Base-by-base conservation (phyloP, 495 filamentous ascomycete genomes). In the Penicillium tannophilum region DNA sequence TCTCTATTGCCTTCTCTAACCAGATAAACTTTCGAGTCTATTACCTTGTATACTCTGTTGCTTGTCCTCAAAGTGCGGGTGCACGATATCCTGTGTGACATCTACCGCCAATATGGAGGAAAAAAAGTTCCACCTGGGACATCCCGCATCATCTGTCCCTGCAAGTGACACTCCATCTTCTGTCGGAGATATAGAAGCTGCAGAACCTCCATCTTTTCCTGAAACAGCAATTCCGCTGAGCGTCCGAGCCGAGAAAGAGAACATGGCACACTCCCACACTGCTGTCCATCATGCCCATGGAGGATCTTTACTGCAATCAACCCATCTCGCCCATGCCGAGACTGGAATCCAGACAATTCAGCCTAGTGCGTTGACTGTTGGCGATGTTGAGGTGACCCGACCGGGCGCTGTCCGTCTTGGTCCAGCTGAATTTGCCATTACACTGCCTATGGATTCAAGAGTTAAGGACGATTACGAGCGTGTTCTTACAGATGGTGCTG, bases 391-490 rank as follows among this genome's bases (percentile, higher is more conserved):
- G 24, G 64, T 72, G 33, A 16, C 46, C n/a, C 24, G 52, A 9
- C 75, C 73, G 6, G 77, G 77, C n/a, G 73, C 76, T 17, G 55
- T 80, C 28, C 59, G 66, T 19, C 73, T 80, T 55, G 76, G 77
- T 1, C 69, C 73, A 17, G 70, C 70, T 5, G 77, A 80, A 52
- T 80, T 76, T 56, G 76, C 77, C 20, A 62, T 80, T 0, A 68
- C 73, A 14, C 72, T 80, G 48, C 76, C 77, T 1, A 78, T 80
- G 72, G 76, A 80, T 59, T 76, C 76, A 11, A 66, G 76, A 30
- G 66, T 78, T 4, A 78, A 77, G 54, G 73, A 76, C 59, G 71
- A 75, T 47, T 80, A 80, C 55, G 73, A 78, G 47, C 59, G 63
- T n/a, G 67, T 74, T 1, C 39, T 78, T 24, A 42, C 54, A 12